Evolutionary conservation across 345 rosid genomes (phyloP), one percentile per base, ranked within the genome.

Genomic region (Adansonia digitata): DNA sequence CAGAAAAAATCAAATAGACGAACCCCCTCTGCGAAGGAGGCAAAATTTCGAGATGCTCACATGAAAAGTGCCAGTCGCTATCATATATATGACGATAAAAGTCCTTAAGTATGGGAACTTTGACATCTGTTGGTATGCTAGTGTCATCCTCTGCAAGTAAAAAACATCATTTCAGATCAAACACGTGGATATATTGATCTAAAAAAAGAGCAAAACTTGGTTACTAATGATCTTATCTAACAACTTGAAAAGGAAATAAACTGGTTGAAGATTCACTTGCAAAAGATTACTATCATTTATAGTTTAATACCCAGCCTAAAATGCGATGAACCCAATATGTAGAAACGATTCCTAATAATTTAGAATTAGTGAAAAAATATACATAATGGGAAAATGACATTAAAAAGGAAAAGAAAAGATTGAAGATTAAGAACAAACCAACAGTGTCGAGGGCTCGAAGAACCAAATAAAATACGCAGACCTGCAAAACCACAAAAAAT

Each of bases 381-480:
- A 12, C 20, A 59, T 9, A 13, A n/a, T n/a, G 34, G 45, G 67
- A 29, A 62, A 56, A 43, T 73, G 27, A 46, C 64, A 55, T 67
- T 4, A 3, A 34, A 15, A 15, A n/a, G n/a, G 17, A 27, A 17
- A 53, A 53, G n/a, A 17, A 31, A 43, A 57, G 59, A 34, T 48
- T 72, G 76, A 35, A 69, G 78, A 75, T 43, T 43, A 46, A 46
- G 74, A 55, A 88, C 95, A 63, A 76, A 94, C 98, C 98, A 72
- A 92, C 97, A 26, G 98, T 94, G 69, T 94, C 98, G 45, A 94
- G 97, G 73, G 97, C 98, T 72, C 97, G 91, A 60, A 92, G 97
- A 82, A 94, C 97, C 89, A 94, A 79, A 82, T 92, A 92, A 81
- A 94, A 92, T 66, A 94, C 83, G 85, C 94, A 91, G 57, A 94